A percentile compares a stretch with the other conserved stretches of the same genome.
These are phyloP conservation scores for Trichomonas vaginalis DNA, from an alignment of 208 protist species.

Conservation along the genomic window DNA sequence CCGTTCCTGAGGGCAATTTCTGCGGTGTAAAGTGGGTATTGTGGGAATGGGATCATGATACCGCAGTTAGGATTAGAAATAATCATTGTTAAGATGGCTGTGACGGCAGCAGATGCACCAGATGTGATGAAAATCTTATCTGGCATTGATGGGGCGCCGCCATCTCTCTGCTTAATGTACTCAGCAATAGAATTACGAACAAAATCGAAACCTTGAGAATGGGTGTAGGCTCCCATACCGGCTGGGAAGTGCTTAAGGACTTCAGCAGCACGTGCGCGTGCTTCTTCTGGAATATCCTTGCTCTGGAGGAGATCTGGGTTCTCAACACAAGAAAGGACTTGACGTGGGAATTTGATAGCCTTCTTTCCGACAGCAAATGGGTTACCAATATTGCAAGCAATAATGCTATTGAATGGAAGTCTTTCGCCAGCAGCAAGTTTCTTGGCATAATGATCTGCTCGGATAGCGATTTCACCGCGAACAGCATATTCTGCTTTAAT, in stretches of 20 bases:
- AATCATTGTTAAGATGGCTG: constrained; percentile 58
- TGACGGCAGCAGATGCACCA: constrained; percentile 72
- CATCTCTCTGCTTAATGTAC: constrained; percentile 73
- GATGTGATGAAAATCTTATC: constrained; percentile 78
- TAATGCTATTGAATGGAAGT: constrained; percentile 61
- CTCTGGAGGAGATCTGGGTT: constrained; percentile 43
- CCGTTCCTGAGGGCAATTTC: constrained; percentile 74
- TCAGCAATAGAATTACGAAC: constrained; percentile 56
- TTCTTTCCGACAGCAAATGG: constrained; percentile 60
- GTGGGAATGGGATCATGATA: constrained; percentile 83
- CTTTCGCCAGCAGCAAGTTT: constrained; percentile 26
- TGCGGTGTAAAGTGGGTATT: constrained; percentile 97
- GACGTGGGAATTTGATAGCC: constrained; percentile 80
- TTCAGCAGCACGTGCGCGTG: constrained; percentile 56
- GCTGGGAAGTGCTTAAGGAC: constrained; percentile 47
- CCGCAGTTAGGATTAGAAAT: constrained; percentile 23
- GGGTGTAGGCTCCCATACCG: constrained; percentile 74
- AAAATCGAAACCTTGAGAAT: constrained; percentile 51
- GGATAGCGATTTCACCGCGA: constrained; percentile 47
- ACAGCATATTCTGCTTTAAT: constrained; percentile 58
- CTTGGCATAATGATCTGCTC: constrained; percentile 40
- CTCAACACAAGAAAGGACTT: constrained; percentile 54
- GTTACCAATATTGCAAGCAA: constrained; percentile 92
- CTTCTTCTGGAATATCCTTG: constrained; percentile 65
- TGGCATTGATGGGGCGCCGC: constrained; percentile 44